Percentiles rank a stretch among this genome's conserved stretches.
These are phyloP conservation scores for Tubosaeta sp. DNA, from an alignment of 768 basidiomycete genomes.

Conservation along the genomic window DNA sequence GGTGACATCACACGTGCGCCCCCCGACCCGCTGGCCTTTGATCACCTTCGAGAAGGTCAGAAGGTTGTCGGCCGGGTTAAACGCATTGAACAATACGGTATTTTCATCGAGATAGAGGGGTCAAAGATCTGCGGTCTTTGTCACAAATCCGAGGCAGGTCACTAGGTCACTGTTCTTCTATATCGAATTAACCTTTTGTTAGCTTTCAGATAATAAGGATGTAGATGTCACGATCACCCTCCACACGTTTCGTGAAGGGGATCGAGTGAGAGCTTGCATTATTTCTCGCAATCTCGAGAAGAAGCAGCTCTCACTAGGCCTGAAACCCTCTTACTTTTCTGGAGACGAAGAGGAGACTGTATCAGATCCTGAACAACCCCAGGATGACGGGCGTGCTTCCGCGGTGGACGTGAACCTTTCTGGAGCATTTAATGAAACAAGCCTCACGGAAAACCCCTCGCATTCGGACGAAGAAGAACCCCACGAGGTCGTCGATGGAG, in stretches of 20 bases:
- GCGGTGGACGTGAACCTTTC: conserved; percentile 26
- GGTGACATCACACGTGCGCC: conserved; percentile 44
- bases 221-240: conserved; percentile 77
- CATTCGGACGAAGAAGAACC: conserved; percentile 19
- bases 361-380: conserved; percentile 26
- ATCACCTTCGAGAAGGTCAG: conserved; percentile 71
- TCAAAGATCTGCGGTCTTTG: conserved; percentile 86
- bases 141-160: conserved; percentile 82
- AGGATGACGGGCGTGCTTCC: conserved; percentile 28
- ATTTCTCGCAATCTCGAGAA: conserved; percentile 70
- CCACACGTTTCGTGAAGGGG: conserved; percentile 79
- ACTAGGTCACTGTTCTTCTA: neutral
- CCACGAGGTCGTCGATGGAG: conserved; percentile 9
- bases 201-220: conserved; percentile 87
- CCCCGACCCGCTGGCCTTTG: conserved; percentile 36
- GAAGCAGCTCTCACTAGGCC: conserved; percentile 72
- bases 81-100: conserved; percentile 80
- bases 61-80: conserved; percentile 78
- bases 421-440: conserved; percentile 19
- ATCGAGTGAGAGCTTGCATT: conserved; percentile 78
- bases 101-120: conserved; percentile 89
- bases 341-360: conserved; percentile 49
- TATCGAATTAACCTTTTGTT: conserved; percentile 1
- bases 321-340: conserved; percentile 86
- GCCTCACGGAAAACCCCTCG: conserved; percentile 4